Conservation (phyloP, 768 basidiomycete species). For the Lactarius hengduanensis region DNA sequence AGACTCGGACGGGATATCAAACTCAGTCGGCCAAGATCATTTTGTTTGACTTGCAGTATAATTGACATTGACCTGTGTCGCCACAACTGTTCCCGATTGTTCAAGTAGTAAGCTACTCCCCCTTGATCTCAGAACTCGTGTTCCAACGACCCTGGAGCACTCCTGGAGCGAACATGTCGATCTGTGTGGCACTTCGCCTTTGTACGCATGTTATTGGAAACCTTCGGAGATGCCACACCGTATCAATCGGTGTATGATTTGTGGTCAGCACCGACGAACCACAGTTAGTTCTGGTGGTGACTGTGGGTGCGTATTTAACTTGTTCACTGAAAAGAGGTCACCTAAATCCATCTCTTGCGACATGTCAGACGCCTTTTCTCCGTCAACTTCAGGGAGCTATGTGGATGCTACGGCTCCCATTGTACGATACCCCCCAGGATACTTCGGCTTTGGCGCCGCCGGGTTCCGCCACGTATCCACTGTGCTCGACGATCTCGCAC, state of each 20-base stretch:
- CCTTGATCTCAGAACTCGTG: too few species aligned
- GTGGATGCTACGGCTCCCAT: neutral
- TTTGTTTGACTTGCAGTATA: too few species aligned
- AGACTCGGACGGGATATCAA: too few species aligned
- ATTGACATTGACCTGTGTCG: too few species aligned
- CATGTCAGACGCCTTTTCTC: neutral
- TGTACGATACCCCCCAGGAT: conserved; percentile 3
- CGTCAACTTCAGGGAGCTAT: neutral
- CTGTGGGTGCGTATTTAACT: neutral
- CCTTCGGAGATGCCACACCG: neutral
- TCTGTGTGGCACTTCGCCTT: neutral
- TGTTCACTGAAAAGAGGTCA: neutral
- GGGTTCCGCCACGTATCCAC: conserved; percentile 6
- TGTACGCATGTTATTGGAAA: neutral
- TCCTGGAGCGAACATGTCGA: neutral
- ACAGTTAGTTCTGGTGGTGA: neutral
- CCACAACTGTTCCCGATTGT: too few species aligned
- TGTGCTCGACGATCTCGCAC: conserved; percentile 1
- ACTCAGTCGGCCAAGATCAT: too few species aligned
- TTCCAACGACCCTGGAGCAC: neutral
- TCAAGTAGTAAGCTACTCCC: neutral
- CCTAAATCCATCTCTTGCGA: neutral
- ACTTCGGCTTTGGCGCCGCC: conserved; percentile 34
- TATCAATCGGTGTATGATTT: neutral
- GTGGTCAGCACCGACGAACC: neutral